Percentiles rank a stretch among this genome's conserved stretches.
Conservation (phyloP, 78 protist genomes). For the Isochrysis galbana region DNA sequence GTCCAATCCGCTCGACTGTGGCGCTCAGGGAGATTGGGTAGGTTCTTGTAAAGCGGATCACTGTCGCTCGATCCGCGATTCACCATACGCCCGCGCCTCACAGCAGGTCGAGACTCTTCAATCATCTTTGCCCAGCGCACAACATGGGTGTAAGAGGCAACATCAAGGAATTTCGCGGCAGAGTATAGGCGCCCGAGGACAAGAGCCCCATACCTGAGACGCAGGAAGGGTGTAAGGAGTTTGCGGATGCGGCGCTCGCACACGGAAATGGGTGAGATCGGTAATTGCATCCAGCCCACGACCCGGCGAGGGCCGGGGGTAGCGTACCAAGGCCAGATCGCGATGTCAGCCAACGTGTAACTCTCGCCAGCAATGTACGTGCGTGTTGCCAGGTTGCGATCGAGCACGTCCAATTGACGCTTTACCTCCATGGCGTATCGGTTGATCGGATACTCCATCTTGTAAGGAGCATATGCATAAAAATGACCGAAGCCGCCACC, state of each 20-base stretch:
- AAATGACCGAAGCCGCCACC: slow-evolving; percentile 75
- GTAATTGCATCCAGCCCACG: no score
- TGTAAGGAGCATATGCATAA: slow-evolving; percentile 59
- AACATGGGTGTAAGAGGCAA: background rate
- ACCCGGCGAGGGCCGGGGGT: background rate
- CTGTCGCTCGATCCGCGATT: no score
- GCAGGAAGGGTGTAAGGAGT: no score
- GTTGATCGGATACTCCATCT: slow-evolving; percentile 58
- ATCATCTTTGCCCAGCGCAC: slow-evolving; percentile 1
- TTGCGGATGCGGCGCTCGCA: no score
- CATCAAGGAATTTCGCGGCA: background rate
- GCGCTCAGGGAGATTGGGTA: no score
- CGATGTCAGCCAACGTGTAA: slow-evolving; percentile 82
- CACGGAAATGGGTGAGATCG: no score
- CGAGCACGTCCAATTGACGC: slow-evolving; percentile 74
- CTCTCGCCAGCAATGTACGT: slow-evolving; percentile 73
- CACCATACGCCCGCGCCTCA: background rate
- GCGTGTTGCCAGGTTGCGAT: slow-evolving; percentile 53
- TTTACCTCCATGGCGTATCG: slow-evolving; percentile 74
- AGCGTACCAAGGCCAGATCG: slow-evolving; percentile 68
- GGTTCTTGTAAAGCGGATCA: no score
- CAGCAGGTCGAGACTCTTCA: slow-evolving; percentile 9
- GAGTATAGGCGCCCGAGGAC: background rate
- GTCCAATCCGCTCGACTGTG: no score
- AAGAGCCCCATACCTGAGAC: no score